Base-by-base conservation (phyloP, 1,139 yeast species). In the Trichomonascaceae sp. region DNA sequence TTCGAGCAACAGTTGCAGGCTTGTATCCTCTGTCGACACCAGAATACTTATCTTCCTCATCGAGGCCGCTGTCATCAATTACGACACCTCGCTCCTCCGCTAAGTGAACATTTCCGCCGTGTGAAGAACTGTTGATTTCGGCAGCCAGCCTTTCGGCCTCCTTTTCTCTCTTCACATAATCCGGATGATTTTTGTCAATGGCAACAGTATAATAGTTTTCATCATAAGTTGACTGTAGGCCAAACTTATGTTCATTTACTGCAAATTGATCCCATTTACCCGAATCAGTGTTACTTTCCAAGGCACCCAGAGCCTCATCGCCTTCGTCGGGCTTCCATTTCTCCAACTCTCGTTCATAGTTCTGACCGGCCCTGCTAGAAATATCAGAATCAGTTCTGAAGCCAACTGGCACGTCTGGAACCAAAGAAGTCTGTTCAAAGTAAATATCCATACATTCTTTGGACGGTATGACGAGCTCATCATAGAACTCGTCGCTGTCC, bases 1-100 rank as follows among this genome's bases (percentile, higher is more conserved):
- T 36, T 48, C 44, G 22, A 38, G 47, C 52, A 15, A 59, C 53
- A 20, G 53, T 45, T 7, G 49, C 49, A 38, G 55, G 36, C 4
- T 45, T 27, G 20, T 49, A 10, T 5, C 57, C 51, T 60, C 81
- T 72, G 56, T 77, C 81, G 53, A 93, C 99, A 48, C 98, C 98
- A 2, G 97, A 89, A 67, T 91, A 93, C 71, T 87, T 87, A 70
- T 90, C 97, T 69, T 95, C 99, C 71, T 93, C 99, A 69, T 93
- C 98, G 62, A 87, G 62, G 2, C 96, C 96, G 58, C 87, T 80
- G 66, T 88, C 96, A 66, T 88, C 96, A 44, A 86, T 80, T 19
- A 68, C 68, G 13, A 82, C 57, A 19, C 96, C 96, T 68, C 99
- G 82, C 70, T 93, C 99, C 68, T 93, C 99, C 58, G 95, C 89